Base-by-base conservation (phyloP, 1,284 basidiomycete species). In the Anthracocystis setariae region DNA sequence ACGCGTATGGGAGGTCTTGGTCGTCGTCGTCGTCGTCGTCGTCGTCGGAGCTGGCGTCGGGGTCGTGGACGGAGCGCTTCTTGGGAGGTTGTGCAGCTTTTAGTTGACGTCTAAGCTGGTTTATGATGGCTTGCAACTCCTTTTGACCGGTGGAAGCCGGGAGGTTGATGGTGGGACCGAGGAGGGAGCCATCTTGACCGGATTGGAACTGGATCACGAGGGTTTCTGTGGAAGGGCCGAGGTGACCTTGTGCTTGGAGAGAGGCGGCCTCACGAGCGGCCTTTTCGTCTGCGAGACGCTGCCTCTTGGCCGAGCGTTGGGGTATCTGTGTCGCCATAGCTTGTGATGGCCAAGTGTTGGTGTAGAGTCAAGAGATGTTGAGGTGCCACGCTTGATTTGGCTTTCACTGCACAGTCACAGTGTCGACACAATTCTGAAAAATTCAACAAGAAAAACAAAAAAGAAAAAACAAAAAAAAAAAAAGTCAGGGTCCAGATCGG, bases 1-100 rank as follows among this genome's bases (percentile, higher is more conserved):
- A 82, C 5, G 78, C 74, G 39, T 78, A 82, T 1, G 79, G 80
- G 12, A 80, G 33, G 45, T 82, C 80, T n/a, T 80, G 78, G 20
- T 81, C 79, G 43, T 79, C 79, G 29, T 80, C 79, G 18, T 81
- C 79, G 40, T 79, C 79, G 29, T 76, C 77, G 21, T 78, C 74
- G 27, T 74, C 71, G 8, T 73, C 75, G 9, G 62, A 65, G 49
- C 57, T 57, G 2, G 53, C 54, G 8, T 62, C 62, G 0, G 68
- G 62, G 21, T 75, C 74, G 45, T 72, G 71, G 33, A 65, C 44
- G 10, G 52, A 59, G 15, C 55, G 62, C 39, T 61, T 57, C 47
- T 67, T 62, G 46, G 52, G 51, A 25, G 52, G 55, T 40, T 63
- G 62, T 39, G 67, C 63, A 21, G 50, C 45, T 32, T 74, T 68